Base-by-base conservation (phyloP, 164 flowering plant genomes). In the Stephania japonica region DNA sequence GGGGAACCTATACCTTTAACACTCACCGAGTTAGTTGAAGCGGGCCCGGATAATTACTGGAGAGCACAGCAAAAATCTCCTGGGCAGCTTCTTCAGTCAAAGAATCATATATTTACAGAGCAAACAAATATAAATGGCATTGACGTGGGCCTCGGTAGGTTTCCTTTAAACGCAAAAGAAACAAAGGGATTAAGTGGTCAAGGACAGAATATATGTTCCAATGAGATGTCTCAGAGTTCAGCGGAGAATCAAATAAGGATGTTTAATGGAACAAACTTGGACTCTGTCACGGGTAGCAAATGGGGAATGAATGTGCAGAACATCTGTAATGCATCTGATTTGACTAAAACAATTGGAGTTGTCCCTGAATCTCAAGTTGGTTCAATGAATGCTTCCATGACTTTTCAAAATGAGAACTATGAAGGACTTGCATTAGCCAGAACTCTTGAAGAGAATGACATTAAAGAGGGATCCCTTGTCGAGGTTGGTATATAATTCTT, bases 21-120 rank as follows among this genome's bases (percentile, higher is more conserved):
- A 19, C 73, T 83, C 76, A 79, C 68, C 61, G 84, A 86, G 27
- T 80, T 96, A 56, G 78, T 81, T 16, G 86, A 85, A 74, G 89
- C 90, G 73, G 96, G 97, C 77, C 88, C 89, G 16, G 86, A 86
- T 11, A 87, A 88, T 77, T 87, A 81, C 73, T 89, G 87, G 96
- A 93, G 80, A 80, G 71, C 68, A 56, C 78, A 84, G 6, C 78
- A 79, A 27, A 75, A 16, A 9, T 62, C 84, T 65, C 66, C 84
- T 66, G 80, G 71, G 42, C 80, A 65, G 47, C 80, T 27, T 76
- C 65, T 66, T 21, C 76, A 80, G 72, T 53, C 81, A 42, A 77
- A 32, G 38, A 32, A 74, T n/a, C 69, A 68, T 42, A 68, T 3
- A 32, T 75, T 38, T 42, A 74, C 69, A 27, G 81, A 72, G 56